Conservation (phyloP, 108 stramenopile species). For the Aurantiochytrium sp. region DNA sequence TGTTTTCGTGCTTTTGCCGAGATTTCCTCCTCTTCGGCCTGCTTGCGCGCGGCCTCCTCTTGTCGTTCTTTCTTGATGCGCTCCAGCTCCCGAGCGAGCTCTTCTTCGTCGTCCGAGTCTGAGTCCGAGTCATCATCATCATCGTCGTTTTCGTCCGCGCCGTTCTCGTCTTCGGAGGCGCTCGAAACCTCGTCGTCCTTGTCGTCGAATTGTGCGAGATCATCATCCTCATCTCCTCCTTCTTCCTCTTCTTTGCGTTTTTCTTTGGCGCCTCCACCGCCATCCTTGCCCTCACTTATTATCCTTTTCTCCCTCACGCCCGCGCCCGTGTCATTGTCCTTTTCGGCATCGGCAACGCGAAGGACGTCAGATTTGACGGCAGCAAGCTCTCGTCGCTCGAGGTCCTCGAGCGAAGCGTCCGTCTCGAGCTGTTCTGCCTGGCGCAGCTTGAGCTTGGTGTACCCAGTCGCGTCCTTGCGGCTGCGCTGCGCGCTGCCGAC, state of each 20-base stretch:
- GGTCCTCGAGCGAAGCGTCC: conserved; percentile 53
- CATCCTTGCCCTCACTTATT: conserved; percentile 48
- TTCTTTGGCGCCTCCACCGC: not conserved
- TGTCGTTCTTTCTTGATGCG: conserved; percentile 78
- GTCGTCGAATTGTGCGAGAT: conserved; percentile 37
- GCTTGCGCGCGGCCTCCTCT: conserved; percentile 59
- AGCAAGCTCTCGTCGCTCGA: conserved; percentile 57
- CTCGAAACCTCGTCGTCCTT: conserved; percentile 41
- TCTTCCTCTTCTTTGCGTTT: not conserved
- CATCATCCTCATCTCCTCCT: conserved; percentile 39
- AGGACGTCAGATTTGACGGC: conserved; percentile 23
- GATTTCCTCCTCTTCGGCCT: conserved; percentile 48
- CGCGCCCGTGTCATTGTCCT: conserved; percentile 32
- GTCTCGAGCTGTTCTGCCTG: conserved; percentile 51
- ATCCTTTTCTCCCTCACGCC: conserved; percentile 30
- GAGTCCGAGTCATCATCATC: conserved; percentile 59
- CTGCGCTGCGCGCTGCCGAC: conserved; percentile 41
- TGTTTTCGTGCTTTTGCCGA: not conserved
- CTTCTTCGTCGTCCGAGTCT: conserved; percentile 84
- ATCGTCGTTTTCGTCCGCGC: conserved; percentile 21
- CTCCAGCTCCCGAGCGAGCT: conserved; percentile 78
- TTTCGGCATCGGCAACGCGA: conserved; percentile 46
- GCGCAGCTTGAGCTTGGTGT: conserved; percentile 77
- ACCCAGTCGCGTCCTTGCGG: conserved; percentile 58
- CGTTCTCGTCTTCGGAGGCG: conserved; percentile 41